Conservation (phyloP, 768 basidiomycete species). For the Galerina marginata region DNA sequence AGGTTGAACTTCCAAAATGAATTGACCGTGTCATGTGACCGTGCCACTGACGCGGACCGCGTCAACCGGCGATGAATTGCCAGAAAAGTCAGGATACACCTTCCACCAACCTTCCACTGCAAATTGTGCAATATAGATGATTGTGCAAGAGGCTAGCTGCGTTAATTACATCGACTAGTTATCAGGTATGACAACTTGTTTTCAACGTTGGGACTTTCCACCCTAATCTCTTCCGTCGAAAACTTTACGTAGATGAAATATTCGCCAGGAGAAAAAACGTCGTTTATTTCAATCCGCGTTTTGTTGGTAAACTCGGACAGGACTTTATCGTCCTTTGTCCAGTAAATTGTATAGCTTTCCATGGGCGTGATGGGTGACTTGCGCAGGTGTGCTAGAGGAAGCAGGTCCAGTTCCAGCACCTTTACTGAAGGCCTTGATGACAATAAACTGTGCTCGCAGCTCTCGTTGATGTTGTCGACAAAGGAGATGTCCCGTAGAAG, state of each 20-base stretch:
- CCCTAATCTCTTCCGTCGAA: constrained; percentile 60
- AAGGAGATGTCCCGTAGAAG: constrained; percentile 64
- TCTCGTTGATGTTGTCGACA: constrained; percentile 57
- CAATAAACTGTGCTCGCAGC: constrained; percentile 35
- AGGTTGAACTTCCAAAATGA: constrained; percentile 4
- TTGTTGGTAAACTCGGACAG: constrained; percentile 54
- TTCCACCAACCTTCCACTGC: too few species aligned
- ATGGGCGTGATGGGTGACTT: constrained; percentile 27
- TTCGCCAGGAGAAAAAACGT: constrained; percentile 39
- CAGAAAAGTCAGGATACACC: too few species aligned
- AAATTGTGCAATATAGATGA: neutral
- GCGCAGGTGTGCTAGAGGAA: constrained; percentile 66
- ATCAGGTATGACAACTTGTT: neutral
- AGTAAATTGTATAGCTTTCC: constrained; percentile 56
- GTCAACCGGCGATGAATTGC: neutral
- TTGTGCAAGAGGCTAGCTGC: too few species aligned
- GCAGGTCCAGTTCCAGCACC: constrained; percentile 51
- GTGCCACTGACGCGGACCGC: constrained; percentile 3
- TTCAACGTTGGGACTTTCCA: constrained; percentile 13
- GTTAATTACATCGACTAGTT: too few species aligned
- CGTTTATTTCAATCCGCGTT: constrained; percentile 50
- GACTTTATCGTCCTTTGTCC: constrained; percentile 53
- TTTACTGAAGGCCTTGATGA: constrained; percentile 27
- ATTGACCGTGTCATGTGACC: constrained; percentile 1
- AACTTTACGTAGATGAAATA: constrained; percentile 57